Evolutionary conservation across 164 flowering plant species (phyloP).

Genomic region (Cinnamomum micranthum): DNA sequence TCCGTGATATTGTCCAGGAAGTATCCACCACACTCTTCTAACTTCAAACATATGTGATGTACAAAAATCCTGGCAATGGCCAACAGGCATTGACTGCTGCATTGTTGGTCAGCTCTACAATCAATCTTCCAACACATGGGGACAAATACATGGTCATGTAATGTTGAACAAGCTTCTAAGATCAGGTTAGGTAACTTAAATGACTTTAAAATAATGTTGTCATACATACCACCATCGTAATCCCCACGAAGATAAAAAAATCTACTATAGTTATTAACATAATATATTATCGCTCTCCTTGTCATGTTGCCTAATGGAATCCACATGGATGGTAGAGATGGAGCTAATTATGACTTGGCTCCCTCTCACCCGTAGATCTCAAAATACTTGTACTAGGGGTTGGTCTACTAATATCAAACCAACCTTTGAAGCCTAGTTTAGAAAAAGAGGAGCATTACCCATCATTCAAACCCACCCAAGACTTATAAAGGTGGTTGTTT

Average conservation of each 20-base stretch:
- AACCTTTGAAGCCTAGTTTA: conserved; percentile 18
- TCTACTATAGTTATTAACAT: neutral
- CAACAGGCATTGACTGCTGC: too few relatives aligned
- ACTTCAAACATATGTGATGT: too few relatives aligned
- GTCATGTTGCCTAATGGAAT: neutral
- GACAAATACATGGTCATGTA: neutral
- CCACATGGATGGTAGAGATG: neutral
- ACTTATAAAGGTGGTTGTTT: neutral
- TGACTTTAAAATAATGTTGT: neutral
- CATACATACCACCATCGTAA: neutral
- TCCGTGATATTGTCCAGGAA: too few relatives aligned
- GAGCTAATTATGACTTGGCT: neutral
- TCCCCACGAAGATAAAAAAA: neutral
- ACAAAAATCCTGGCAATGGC: too few relatives aligned
- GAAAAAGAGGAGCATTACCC: neutral
- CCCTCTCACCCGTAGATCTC: neutral
- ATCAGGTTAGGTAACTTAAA: neutral
- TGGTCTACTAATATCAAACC: neutral
- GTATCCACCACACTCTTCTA: too few relatives aligned
- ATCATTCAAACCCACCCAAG: neutral
- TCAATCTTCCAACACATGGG: neutral
- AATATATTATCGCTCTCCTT: neutral
- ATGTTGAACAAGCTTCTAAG: neutral
- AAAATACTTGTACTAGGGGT: neutral
- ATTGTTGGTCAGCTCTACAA: neutral